Conservation (phyloP, 1,284 basidiomycete species). For the Nidula niveotomentosa region DNA sequence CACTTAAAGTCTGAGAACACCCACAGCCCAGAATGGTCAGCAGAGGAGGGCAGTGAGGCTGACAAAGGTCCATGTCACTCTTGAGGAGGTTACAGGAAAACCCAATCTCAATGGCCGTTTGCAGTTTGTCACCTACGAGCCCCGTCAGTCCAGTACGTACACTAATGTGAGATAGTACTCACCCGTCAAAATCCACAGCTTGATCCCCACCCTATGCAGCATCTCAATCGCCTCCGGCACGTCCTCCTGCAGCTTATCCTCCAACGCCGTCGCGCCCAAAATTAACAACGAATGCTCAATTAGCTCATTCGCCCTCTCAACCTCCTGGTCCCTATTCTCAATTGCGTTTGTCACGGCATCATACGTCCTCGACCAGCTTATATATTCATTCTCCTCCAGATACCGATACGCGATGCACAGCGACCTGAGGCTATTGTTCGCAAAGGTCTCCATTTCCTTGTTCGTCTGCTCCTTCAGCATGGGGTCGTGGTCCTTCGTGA, state of each 20-base stretch:
- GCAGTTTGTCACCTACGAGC: slow-evolving; percentile 85
- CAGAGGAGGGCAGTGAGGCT: too few species aligned
- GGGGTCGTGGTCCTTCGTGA: slow-evolving; percentile 74
- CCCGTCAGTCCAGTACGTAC: slow-evolving; percentile 1
- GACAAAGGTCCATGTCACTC: slow-evolving; percentile 90
- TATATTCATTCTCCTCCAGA: slow-evolving; percentile 82
- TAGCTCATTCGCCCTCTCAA: slow-evolving; percentile 84
- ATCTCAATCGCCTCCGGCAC: slow-evolving; percentile 96
- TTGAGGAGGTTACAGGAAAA: slow-evolving; percentile 94
- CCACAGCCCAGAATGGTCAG: too few species aligned
- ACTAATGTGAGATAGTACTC: slow-evolving; percentile 16
- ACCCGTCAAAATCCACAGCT: slow-evolving; percentile 94
- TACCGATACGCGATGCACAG: slow-evolving; percentile 88
- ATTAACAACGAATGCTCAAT: slow-evolving; percentile 85
- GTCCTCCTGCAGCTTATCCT: slow-evolving; percentile 96
- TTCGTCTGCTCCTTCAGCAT: slow-evolving; percentile 76
- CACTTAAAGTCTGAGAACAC: too few species aligned
- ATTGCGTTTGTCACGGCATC: slow-evolving; percentile 80
- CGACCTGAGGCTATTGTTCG: slow-evolving; percentile 90
- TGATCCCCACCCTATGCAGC: slow-evolving; percentile 93
- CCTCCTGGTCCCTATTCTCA: slow-evolving; percentile 84
- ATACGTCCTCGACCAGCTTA: slow-evolving; percentile 79
- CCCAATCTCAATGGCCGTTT: slow-evolving; percentile 96
- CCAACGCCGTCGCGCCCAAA: slow-evolving; percentile 92
- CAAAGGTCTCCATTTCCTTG: slow-evolving; percentile 90